A percentile compares a stretch with the other conserved stretches of the same genome.
Conservation (phyloP, 345 rosid genomes). For the Streptanthus diversifolius region DNA sequence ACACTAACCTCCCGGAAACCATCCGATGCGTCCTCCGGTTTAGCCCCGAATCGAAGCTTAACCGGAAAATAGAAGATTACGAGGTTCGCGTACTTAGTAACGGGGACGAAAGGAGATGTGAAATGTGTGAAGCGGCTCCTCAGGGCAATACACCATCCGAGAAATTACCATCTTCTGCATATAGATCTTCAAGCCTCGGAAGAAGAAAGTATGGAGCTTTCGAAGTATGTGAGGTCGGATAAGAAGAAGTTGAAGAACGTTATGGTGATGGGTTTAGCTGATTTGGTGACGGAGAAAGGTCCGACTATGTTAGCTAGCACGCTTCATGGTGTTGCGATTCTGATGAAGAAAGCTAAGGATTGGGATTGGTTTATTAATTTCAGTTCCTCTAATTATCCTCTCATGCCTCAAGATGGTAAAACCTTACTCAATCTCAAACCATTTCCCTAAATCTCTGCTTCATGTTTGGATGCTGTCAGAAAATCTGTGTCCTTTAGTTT, state of each 20-base stretch:
- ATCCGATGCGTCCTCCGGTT: constrained; percentile 24
- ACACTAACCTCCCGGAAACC: constrained; percentile 37
- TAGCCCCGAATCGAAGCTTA: constrained; percentile 13
- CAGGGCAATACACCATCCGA: constrained; percentile 69
- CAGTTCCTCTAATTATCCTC: constrained; percentile 81
- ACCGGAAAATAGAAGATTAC: constrained; percentile 35
- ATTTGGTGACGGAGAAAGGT: constrained; percentile 78
- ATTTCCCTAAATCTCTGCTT: not conserved
- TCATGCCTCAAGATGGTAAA: constrained; percentile 86
- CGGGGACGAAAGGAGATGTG: constrained; percentile 78
- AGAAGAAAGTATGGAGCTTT: constrained; percentile 68
- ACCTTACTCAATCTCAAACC: not conserved
- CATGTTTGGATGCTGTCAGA: not conserved
- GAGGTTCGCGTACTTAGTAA: constrained; percentile 64
- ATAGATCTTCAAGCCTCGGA: constrained; percentile 86
- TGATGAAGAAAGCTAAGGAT: constrained; percentile 66
- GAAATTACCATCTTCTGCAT: constrained; percentile 75
- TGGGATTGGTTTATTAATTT: constrained; percentile 97
- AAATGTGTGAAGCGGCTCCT: constrained; percentile 57
- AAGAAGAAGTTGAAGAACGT: constrained; percentile 59
- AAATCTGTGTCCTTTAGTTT: constrained; percentile 3
- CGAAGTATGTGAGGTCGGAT: constrained; percentile 70
- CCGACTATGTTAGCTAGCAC: constrained; percentile 77
- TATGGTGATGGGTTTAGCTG: constrained; percentile 74
- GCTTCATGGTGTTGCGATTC: constrained; percentile 66